Evolutionary conservation across 2,329 filamentous ascomycete species (phyloP).

Genomic region (Arthrobotrys iridis): DNA sequence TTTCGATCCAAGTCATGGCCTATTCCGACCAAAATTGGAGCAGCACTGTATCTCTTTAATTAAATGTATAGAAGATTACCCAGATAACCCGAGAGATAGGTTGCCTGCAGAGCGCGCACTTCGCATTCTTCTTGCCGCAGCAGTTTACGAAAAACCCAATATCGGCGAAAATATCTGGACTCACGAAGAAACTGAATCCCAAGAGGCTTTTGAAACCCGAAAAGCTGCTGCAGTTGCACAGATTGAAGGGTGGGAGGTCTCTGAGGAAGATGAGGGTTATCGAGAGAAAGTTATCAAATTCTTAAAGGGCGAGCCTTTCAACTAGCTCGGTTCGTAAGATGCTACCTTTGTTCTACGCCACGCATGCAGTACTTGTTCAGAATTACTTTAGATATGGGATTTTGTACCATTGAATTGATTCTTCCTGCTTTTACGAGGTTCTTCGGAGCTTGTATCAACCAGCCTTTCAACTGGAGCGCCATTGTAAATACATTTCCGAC

Average conservation of each 20-base stretch:
- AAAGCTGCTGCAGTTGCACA: slow-evolving; percentile 2
- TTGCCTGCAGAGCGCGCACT: slow-evolving; percentile 10
- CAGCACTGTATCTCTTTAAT: slow-evolving; percentile 30
- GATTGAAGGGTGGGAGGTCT: slow-evolving; percentile 17
- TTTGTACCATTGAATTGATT: too few species aligned
- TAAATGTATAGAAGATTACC: slow-evolving; percentile 34
- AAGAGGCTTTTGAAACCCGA: slow-evolving; percentile 7
- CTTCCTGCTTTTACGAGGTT: too few species aligned
- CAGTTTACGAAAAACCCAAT: slow-evolving; percentile 27
- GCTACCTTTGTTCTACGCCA: not conserved
- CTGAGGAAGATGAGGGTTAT: slow-evolving; percentile 34
- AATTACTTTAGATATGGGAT: not conserved
- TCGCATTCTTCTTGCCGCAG: slow-evolving; percentile 23
- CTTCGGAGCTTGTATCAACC: too few species aligned
- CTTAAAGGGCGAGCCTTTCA: not conserved
- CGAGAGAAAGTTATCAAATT: slow-evolving; percentile 23
- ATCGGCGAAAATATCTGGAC: slow-evolving; percentile 24
- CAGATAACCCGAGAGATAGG: not conserved
- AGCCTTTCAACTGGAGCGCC: too few species aligned
- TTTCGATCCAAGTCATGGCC: slow-evolving; percentile 44
- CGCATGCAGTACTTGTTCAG: not conserved
- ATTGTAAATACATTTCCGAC: too few species aligned
- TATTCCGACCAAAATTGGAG: slow-evolving; percentile 25
- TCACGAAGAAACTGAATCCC: slow-evolving; percentile 7
- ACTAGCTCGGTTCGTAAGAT: not conserved